Percentiles rank a stretch among this genome's conserved stretches.
Conservation (phyloP, 345 rosid species). For the Diplotaxis tenuifolia region DNA sequence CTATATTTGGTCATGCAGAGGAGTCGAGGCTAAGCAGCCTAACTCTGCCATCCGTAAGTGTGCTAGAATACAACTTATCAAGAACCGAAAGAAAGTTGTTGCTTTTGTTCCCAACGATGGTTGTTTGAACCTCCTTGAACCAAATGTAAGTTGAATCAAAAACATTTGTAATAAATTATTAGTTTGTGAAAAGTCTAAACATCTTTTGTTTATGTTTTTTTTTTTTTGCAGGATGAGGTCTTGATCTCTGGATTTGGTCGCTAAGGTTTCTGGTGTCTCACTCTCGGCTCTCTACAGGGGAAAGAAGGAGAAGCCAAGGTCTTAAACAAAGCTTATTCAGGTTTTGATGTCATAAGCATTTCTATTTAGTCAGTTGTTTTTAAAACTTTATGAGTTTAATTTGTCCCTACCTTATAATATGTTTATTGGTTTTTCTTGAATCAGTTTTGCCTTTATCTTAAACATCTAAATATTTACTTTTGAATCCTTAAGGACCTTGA, state of each 20-base stretch:
- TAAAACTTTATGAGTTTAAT: neutral
- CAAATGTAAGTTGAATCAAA: neutral
- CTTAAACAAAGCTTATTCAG: neutral
- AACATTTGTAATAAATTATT: neutral
- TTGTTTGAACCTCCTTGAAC: neutral
- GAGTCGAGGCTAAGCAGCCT: too few relatives aligned
- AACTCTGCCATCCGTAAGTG: neutral
- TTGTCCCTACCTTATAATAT: neutral
- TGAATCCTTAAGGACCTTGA: neutral
- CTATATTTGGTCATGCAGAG: neutral
- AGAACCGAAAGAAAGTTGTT: neutral
- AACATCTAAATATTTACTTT: neutral
- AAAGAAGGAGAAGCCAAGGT: too few relatives aligned
- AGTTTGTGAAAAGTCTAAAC: neutral
- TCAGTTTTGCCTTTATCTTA: neutral
- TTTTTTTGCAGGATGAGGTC: too few relatives aligned
- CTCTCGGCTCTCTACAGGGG: too few relatives aligned
- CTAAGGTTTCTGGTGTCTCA: too few relatives aligned
- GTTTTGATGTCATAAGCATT: neutral
- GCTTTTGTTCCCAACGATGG: too few relatives aligned
- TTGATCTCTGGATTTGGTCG: too few relatives aligned
- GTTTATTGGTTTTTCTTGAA: neutral
- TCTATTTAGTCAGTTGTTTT: neutral
- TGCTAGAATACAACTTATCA: neutral
- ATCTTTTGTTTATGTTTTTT: too few relatives aligned